Percentiles rank a stretch among this genome's conserved stretches.
Conservation (phyloP, 2,329 filamentous ascomycete species). For the Paraconiothyrium sp. region DNA sequence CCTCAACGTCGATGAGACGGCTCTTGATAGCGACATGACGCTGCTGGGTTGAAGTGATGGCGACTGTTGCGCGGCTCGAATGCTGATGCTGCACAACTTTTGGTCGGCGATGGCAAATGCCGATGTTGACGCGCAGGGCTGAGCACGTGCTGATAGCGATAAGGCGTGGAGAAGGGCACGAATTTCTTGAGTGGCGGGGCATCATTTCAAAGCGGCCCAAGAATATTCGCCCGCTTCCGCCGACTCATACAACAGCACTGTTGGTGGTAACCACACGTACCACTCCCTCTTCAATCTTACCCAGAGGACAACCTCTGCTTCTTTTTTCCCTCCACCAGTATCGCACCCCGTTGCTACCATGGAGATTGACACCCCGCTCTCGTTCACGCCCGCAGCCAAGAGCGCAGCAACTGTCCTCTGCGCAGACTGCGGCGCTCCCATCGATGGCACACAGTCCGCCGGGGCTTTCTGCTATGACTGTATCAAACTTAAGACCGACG, state of each 20-base stretch:
- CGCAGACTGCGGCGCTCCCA: constrained; percentile 95
- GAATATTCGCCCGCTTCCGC: constrained; percentile 23
- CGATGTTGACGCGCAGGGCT: constrained; percentile 18
- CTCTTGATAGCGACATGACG: constrained; percentile 37
- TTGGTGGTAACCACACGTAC: neutral
- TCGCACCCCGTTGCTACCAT: constrained; percentile 36
- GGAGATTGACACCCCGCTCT: constrained; percentile 53
- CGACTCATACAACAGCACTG: constrained; percentile 24
- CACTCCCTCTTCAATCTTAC: neutral
- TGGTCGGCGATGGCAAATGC: constrained; percentile 23
- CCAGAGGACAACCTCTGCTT: constrained; percentile 3
- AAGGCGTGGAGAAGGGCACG: neutral
- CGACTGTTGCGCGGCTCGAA: neutral
- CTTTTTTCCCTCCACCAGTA: neutral
- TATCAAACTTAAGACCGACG: constrained; percentile 92
- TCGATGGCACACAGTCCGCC: constrained; percentile 81
- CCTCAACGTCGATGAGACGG: constrained; percentile 30
- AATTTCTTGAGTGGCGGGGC: constrained; percentile 39
- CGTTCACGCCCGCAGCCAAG: constrained; percentile 51
- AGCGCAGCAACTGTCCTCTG: constrained; percentile 81
- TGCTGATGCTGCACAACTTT: constrained; percentile 18
- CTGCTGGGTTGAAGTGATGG: constrained; percentile 9
- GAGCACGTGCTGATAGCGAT: constrained; percentile 42
- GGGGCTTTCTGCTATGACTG: constrained; percentile 96
- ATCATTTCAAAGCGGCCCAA: constrained; percentile 39